Percentiles rank a stretch among this genome's conserved stretches.
phyloP scores from a whole-genome alignment of 768 basidiomycete genomes.

The Dendrothele bispora region DNA sequence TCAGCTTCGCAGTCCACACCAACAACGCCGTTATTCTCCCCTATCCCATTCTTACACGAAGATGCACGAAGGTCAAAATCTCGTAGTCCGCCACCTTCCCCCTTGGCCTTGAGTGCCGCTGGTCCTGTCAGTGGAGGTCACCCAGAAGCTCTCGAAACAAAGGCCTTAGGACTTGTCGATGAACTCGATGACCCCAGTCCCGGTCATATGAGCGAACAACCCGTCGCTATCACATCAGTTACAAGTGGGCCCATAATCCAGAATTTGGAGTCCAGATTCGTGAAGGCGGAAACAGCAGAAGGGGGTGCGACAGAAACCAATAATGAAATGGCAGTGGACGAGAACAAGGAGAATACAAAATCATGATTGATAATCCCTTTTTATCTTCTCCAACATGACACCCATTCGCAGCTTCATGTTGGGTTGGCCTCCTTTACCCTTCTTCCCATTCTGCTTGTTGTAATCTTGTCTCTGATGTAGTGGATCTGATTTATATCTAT shows the following conservation, averaged over 20 bases:
- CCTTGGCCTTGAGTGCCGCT: constrained; percentile 50
- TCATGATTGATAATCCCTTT: constrained; percentile 42
- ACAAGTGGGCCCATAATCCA: constrained; percentile 37
- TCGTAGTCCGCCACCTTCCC: constrained; percentile 77
- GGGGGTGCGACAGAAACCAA: constrained; percentile 30
- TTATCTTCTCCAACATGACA: constrained; percentile 83
- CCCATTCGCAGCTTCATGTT: constrained; percentile 88
- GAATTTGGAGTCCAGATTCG: constrained; percentile 63
- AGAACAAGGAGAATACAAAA: constrained; percentile 53
- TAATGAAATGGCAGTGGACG: constrained; percentile 49
- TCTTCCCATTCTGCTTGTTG: constrained; percentile 16
- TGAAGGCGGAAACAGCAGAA: constrained; percentile 44
- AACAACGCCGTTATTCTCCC: constrained; percentile 81
- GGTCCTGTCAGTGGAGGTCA: constrained; percentile 27
- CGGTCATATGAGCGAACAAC: constrained; percentile 82
- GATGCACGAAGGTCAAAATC: constrained; percentile 81
- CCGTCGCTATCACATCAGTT: constrained; percentile 66
- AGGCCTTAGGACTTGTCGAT: constrained; percentile 76
- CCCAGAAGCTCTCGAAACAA: constrained; percentile 40
- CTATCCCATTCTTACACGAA: constrained; percentile 84
- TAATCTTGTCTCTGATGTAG: constrained; percentile 27
- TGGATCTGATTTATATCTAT: constrained; percentile 54
- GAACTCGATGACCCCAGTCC: constrained; percentile 84
- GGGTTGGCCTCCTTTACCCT: constrained; percentile 41
- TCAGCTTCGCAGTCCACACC: constrained; percentile 57